Evolutionary conservation across 345 rosid genomes (phyloP), one percentile per base, ranked within the genome.

Genomic region (Capsella bursapastoris): DNA sequence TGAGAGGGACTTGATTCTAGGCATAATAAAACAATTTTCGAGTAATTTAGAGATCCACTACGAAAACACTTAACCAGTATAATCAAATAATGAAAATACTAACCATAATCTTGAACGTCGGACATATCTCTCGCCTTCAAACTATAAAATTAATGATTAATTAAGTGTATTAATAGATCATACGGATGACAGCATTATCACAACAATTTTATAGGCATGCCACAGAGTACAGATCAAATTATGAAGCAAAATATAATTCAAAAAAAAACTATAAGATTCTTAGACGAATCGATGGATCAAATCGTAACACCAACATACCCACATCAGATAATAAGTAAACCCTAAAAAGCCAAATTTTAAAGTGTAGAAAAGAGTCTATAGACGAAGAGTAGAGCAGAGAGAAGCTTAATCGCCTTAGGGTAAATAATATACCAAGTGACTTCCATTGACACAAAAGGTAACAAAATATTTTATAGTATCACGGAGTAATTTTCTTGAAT

Each of bases 81-180:
- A 25, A 7, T 34, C 12, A 10, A 25, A 0, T 3, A 22, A 51
- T 29, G 9, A 29, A 5, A 18, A 18, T 8, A 4, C 11, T 18
- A 22, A 60, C 65, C 65, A 40, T 9, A 40, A 60, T 77, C 87
- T 25, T 52, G 12, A 2, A 52, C 32, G 8, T 27, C 86, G 66
- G 90, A 89, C 97, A 91, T 89, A 79, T n/a, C 55, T 45, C n/a
- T 47, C 52, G 29, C 14, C 68, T 45, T 29, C 38, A 64, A 28
- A 45, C 38, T 28, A 45, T 9, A 8, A 8, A 64, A 28, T 45
- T 45, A 64, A 64, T 8, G 4, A 62, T 6, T 61, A 22, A 61
- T 49, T 8, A 40, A 63, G 52, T 44, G 4, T 15, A 45, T 48
- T 7, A 34, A 6, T 32, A 8, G 43, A 64, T 64, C 29, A 11